A percentile compares a stretch with the other conserved stretches of the same genome.
phyloP scores from a whole-genome alignment of 306 rosid species.

The Purshia tridentata region DNA sequence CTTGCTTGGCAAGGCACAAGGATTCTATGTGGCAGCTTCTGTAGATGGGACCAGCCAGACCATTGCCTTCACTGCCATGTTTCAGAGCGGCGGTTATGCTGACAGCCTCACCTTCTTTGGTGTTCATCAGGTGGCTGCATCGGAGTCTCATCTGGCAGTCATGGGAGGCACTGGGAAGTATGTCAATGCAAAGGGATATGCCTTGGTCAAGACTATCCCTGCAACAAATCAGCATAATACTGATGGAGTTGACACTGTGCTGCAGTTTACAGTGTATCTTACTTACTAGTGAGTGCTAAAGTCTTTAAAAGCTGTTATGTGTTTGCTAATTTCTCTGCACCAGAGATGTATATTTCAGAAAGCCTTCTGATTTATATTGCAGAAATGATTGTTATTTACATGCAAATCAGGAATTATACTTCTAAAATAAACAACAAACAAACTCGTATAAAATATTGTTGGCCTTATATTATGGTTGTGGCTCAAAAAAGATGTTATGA shows the following conservation, averaged over 20 bases:
- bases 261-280: conserved; percentile 62
- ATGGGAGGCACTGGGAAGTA: conserved; percentile 86
- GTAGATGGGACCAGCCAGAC: conserved; percentile 76
- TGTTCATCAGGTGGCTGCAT: conserved; percentile 54
- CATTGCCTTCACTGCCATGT: conserved; percentile 75
- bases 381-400: background rate
- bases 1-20: conserved; percentile 77
- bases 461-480: no score
- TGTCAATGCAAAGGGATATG: conserved; percentile 62
- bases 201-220: conserved; percentile 56
- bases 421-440: background rate
- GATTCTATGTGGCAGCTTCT: conserved; percentile 68
- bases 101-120: conserved; percentile 80
- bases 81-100: conserved; percentile 58
- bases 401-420: background rate
- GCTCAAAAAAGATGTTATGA: no score
- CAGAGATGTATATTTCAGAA: background rate
- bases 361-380: conserved; percentile 3
- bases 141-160: conserved; percentile 75
- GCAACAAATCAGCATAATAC: conserved; percentile 43
- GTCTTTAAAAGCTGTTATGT: background rate
- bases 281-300: conserved; percentile 25
- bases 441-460: no score
- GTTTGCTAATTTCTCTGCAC: conserved; percentile 16
- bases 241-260: conserved; percentile 61